Evolutionary conservation across 768 basidiomycete species (phyloP).

Genomic region (Polyporus arcularius): DNA sequence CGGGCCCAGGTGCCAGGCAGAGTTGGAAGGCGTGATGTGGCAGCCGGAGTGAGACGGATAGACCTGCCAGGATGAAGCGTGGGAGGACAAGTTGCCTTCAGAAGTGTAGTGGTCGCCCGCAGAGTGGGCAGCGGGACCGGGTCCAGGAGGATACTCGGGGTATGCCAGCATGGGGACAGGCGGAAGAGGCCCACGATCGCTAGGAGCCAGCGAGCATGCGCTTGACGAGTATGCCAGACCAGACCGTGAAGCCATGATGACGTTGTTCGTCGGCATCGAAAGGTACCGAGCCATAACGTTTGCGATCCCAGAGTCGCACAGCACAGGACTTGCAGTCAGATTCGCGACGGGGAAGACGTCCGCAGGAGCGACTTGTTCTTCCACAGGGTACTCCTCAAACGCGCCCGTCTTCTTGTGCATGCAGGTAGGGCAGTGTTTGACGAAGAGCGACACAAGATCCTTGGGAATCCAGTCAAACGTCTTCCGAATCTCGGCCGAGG

Average conservation of each 20-base stretch:
- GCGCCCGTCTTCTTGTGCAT: constrained; percentile 43
- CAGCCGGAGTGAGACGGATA: too few relatives aligned
- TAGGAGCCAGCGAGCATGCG: not conserved
- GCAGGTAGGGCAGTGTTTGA: constrained; percentile 80
- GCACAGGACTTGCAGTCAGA: not conserved
- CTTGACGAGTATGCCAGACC: not conserved
- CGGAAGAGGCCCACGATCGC: not conserved
- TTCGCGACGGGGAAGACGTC: not conserved
- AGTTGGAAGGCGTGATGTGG: too few relatives aligned
- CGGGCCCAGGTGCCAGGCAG: too few relatives aligned
- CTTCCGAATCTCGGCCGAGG: constrained; percentile 61
- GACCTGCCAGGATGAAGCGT: too few relatives aligned
- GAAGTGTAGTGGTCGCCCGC: too few relatives aligned
- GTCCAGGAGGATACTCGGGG: not conserved
- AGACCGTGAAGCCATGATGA: not conserved
- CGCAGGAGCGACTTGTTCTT: not conserved
- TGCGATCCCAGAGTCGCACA: not conserved
- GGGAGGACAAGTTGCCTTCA: too few relatives aligned
- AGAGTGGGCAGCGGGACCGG: too few relatives aligned
- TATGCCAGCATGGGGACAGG: not conserved
- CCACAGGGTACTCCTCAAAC: constrained; percentile 1
- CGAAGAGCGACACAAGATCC: constrained; percentile 76
- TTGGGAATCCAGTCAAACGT: constrained; percentile 86
- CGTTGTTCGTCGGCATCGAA: not conserved
- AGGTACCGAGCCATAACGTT: not conserved